Conservation (phyloP, 768 basidiomycete genomes). For the Jaapia argillacea region DNA sequence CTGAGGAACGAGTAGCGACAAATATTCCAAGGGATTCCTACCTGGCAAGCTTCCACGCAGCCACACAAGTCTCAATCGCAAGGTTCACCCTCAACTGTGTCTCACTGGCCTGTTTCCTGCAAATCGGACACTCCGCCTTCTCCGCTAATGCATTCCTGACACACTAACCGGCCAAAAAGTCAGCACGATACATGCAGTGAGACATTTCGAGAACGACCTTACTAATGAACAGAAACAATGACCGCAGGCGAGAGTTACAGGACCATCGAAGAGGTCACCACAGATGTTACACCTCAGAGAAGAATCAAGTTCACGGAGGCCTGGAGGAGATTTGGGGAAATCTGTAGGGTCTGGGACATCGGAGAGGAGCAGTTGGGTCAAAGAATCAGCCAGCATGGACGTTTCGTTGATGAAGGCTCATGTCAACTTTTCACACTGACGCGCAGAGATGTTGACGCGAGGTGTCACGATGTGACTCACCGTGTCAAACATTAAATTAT, state of each 20-base stretch:
- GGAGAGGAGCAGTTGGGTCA: background rate
- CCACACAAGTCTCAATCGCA: slow-evolving; percentile 58
- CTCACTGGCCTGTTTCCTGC: slow-evolving; percentile 50
- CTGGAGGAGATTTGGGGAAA: slow-evolving; percentile 42
- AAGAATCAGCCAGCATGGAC: background rate
- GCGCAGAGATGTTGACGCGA: too few relatives aligned
- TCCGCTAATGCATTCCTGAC: slow-evolving; percentile 46
- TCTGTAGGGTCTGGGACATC: slow-evolving; percentile 58
- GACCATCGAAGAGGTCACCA: slow-evolving; percentile 60
- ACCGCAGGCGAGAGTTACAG: slow-evolving; percentile 65
- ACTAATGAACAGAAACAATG: slow-evolving; percentile 80
- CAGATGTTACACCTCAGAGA: slow-evolving; percentile 71
- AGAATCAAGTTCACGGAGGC: slow-evolving; percentile 53
- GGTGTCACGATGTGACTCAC: too few relatives aligned
- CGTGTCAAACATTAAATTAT: too few relatives aligned
- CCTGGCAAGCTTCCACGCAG: slow-evolving; percentile 69
- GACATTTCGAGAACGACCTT: slow-evolving; percentile 19
- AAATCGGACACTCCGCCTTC: slow-evolving; percentile 66
- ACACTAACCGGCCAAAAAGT: slow-evolving; percentile 37
- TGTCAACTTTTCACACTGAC: too few relatives aligned
- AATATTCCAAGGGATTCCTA: slow-evolving; percentile 18
- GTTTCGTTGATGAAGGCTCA: too few relatives aligned
- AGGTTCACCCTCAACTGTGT: slow-evolving; percentile 56
- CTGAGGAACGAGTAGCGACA: background rate
- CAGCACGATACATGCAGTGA: background rate